Base-by-base conservation (phyloP, 164 flowering plant species). In the Magnolia sinica region DNA sequence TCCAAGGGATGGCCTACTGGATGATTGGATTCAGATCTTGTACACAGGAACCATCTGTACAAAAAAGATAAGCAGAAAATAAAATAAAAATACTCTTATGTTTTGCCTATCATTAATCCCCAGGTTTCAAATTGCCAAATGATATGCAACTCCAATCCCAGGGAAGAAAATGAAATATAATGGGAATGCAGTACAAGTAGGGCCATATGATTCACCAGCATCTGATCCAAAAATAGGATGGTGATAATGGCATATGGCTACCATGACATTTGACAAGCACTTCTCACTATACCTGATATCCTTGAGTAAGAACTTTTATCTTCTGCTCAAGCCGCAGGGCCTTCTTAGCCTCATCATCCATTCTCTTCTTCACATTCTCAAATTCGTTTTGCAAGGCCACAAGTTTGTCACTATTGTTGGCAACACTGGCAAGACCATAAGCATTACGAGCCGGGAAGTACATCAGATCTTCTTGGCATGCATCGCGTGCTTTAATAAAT, bases 351-450 rank as follows among this genome's bases (percentile, higher is more conserved):
- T 91, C 97, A 76, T 87, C 94, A 69, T 94, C 99, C 90, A 94
- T 87, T 79, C 83, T 92, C 78, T 79, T 89, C 73, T 87, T 94
- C 73, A 94, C 92, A 81, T 85, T 87, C 77, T 91, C 97, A 85
- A 89, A 92, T 82, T 94, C 97, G 78, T 80, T 83, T 85, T 94
- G 97, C 77, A 92, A 78, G 45, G 98, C 97, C 1, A 88, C 82
- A 64, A 92, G 87, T 81, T 96, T 96, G 82, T 96, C 99, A 84
- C 75, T 77, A 68, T 88, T 90, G 71, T 86, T 92, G 82, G 99
- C 97, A 81, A 96, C 99, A 80, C 98, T 94, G 7, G 98, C 85
- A 50, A 94, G 96, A 77, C 96, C 98, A 88, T 89, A 94, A 69
- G 91, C 87, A 87, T 85, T 85, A 20, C 99, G 94, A 20, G 88